A percentile compares a stretch with the other conserved stretches of the same genome.
These are phyloP conservation scores for Suillus americanus DNA, from an alignment of 768 basidiomycete genomes.

Conservation along the genomic window DNA sequence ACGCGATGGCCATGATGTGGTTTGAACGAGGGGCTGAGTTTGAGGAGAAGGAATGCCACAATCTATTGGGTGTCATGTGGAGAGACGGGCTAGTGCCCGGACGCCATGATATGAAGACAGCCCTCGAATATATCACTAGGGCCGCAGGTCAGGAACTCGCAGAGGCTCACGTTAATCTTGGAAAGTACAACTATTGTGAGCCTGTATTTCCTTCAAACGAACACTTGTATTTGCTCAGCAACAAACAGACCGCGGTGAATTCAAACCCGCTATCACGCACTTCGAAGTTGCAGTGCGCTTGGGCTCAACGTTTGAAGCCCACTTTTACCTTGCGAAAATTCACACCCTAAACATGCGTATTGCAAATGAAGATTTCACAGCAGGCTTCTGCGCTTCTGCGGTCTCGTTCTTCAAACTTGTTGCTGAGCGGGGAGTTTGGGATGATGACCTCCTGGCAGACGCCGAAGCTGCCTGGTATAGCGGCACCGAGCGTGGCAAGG, in stretches of 20 bases:
- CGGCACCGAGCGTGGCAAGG: slow-evolving; percentile 67
- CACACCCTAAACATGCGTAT: slow-evolving; percentile 57
- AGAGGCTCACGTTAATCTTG: slow-evolving; percentile 90
- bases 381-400: slow-evolving; percentile 84
- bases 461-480: slow-evolving; percentile 77
- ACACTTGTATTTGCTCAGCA: slow-evolving; percentile 8
- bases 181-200: slow-evolving; percentile 72
- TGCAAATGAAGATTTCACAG: slow-evolving; percentile 43
- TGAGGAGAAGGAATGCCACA: slow-evolving; percentile 86
- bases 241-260: slow-evolving; percentile 64
- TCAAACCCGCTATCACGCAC: slow-evolving; percentile 61
- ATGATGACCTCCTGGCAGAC: slow-evolving; percentile 76
- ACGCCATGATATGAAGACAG: slow-evolving; percentile 64
- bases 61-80: slow-evolving; percentile 89
- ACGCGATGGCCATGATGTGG: slow-evolving; percentile 84
- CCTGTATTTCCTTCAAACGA: slow-evolving; percentile 4
- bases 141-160: slow-evolving; percentile 89
- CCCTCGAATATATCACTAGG: slow-evolving; percentile 63
- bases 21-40: slow-evolving; percentile 82
- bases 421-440: slow-evolving; percentile 88
- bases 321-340: slow-evolving; percentile 88
- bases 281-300: slow-evolving; percentile 84
- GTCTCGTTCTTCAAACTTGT: slow-evolving; percentile 94
- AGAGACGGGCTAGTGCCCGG: slow-evolving; percentile 82
- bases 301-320: slow-evolving; percentile 93